Evolutionary conservation across 164 flowering plant genomes (phyloP).

Genomic region (grape (Vitis vinifera)): DNA sequence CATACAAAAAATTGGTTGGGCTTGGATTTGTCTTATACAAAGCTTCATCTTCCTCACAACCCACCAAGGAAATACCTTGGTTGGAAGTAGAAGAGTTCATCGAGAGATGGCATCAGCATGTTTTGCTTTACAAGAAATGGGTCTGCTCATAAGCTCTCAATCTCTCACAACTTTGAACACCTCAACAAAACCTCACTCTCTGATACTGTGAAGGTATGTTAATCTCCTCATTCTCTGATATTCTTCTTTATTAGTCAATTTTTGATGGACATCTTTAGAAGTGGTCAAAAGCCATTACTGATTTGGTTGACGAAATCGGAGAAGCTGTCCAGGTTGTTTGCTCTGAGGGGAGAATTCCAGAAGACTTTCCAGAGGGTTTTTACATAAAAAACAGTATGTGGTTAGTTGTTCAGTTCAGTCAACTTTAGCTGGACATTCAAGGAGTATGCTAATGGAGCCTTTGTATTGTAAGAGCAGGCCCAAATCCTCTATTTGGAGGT

Average conservation of each 20-base stretch:
- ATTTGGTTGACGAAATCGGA: conserved; percentile 17
- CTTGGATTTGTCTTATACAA: too few species aligned
- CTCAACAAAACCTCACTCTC: not conserved
- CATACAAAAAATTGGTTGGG: too few species aligned
- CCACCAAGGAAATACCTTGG: too few species aligned
- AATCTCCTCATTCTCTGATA: not conserved
- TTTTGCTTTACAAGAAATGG: not conserved
- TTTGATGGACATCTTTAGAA: not conserved
- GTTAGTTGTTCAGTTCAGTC: too few species aligned
- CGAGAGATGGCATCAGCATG: too few species aligned
- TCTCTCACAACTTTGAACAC: conserved; percentile 1
- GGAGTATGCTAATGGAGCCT: conserved; percentile 4
- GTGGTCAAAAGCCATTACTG: not conserved
- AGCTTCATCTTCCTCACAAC: too few species aligned
- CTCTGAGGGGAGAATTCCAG: conserved; percentile 30
- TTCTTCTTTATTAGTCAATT: not conserved
- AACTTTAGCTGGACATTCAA: too few species aligned
- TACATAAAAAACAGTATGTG: conserved; percentile 36
- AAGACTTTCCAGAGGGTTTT: conserved; percentile 35
- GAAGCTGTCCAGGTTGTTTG: conserved; percentile 12
- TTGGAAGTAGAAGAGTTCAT: too few species aligned
- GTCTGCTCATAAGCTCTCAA: not conserved
- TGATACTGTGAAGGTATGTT: not conserved
- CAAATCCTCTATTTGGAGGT: conserved; percentile 67
- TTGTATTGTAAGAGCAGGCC: conserved; percentile 29